Conservation (phyloP, 2,329 filamentous ascomycete species). For the Chrysoporthe cubensis region DNA sequence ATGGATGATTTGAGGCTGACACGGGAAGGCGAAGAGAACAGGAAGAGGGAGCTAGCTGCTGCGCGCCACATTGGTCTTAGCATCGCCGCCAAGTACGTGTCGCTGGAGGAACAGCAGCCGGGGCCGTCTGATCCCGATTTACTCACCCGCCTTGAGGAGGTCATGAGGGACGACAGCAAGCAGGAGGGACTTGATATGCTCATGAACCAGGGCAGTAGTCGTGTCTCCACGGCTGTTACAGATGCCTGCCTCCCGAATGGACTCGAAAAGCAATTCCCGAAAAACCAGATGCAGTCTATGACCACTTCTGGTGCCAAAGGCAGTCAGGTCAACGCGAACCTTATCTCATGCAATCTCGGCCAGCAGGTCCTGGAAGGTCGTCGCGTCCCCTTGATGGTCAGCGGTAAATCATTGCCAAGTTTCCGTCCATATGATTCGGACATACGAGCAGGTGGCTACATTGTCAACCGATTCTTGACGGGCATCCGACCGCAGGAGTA, state of each 20-base stretch:
- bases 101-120: slow-evolving; percentile 67
- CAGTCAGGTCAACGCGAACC: slow-evolving; percentile 88
- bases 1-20: slow-evolving; percentile 95
- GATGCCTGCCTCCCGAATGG: slow-evolving; percentile 77
- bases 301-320: slow-evolving; percentile 96
- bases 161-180: slow-evolving; percentile 87
- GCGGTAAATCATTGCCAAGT: slow-evolving; percentile 92
- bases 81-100: slow-evolving; percentile 87
- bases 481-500: slow-evolving; percentile 97
- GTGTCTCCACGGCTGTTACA: slow-evolving; percentile 80
- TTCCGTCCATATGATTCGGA: slow-evolving; percentile 92
- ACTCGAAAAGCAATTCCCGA: slow-evolving; percentile 89
- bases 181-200: slow-evolving; percentile 88
- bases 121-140: slow-evolving; percentile 72
- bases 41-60: slow-evolving; percentile 69
- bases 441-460: slow-evolving; percentile 88
- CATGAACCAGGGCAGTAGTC: slow-evolving; percentile 71
- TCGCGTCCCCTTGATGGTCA: slow-evolving; percentile 95
- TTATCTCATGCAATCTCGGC: slow-evolving; percentile 96
- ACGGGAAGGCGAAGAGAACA: slow-evolving; percentile 71
- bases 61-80: slow-evolving; percentile 74
- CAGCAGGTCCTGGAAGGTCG: slow-evolving; percentile 96
- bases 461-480: slow-evolving; percentile 95
- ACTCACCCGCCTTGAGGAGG: slow-evolving; percentile 79
- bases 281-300: slow-evolving; percentile 99